Evolutionary conservation across 139 green algal genomes (phyloP), one percentile per base, ranked within the genome.

Genomic region (Picochlorum sp.): DNA sequence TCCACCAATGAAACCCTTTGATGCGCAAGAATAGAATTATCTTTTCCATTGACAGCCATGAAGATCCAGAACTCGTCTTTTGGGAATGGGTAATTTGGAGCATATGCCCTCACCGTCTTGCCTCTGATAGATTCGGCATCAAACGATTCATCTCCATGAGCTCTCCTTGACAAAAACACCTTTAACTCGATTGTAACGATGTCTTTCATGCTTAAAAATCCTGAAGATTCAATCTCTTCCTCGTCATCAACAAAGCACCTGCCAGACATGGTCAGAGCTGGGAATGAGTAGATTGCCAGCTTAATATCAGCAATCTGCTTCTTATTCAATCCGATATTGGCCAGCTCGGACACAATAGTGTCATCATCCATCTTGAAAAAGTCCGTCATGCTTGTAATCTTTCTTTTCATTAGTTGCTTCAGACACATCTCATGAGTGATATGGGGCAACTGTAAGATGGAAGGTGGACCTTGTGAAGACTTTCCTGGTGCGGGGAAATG

Each of bases 361-460:
- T 51, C 54, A 3, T 58, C n/a, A 0, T 20, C 9, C 67, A 90
- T 45, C 10, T 70, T 75, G 34, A 73, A 64, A 57, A 94, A 78
- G 24, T 94, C 86, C 60, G 79, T 66, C 38, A 95, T 38, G 2
- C 28, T 62, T 20, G 76, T 77, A 31, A 94, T 63, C 50, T 77
- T 79, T 45, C 72, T 75, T 52, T 78, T 71, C 41, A 66, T 71
- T 31, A 95, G 74, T 67, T 77, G 73, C 67, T 84, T 88, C 4
- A 86, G 16, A 20, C 34, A 41, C 34, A 85, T 62, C 6, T 88
- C 83, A 13, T 50, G 3, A 60, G 86, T 77, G 15, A 95, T 63
- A 62, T 88, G 74, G 2, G 88, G 88, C 76, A 95, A 80, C 79
- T 92, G 85, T 73, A 90, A 70, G 65, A 94, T 60, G 9, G 73